These are phyloP conservation scores for Protea cynaroides DNA, from an alignment of 164 flowering plant species.

Conservation along the genomic window DNA sequence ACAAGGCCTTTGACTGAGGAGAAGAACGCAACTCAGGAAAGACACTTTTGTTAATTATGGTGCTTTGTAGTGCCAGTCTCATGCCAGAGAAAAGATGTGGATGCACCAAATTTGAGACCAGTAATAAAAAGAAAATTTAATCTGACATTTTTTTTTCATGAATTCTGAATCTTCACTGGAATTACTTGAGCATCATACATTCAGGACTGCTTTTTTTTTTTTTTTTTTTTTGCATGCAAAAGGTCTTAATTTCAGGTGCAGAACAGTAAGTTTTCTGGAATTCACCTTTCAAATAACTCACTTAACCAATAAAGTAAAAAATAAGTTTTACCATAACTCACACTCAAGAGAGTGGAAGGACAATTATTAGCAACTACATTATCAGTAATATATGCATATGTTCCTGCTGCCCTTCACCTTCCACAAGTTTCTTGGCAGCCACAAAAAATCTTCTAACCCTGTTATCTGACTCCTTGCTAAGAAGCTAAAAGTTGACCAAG, in stretches of 20 bases:
- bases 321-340: conserved; percentile 5
- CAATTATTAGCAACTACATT: conserved; percentile 5
- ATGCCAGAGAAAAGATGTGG: too few species aligned
- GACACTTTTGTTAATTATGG: too few species aligned
- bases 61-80: too few species aligned
- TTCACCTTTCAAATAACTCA: conserved; percentile 12
- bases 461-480: background rate
- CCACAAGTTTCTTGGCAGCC: conserved; percentile 1
- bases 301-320: background rate
- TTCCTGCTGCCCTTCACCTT: background rate
- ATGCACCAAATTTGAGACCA: too few species aligned
- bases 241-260: background rate
- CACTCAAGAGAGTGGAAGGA: conserved; percentile 3
- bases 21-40: too few species aligned
- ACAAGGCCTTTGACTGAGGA: too few species aligned
- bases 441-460: background rate
- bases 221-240: background rate
- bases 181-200: too few species aligned
- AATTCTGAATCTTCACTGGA: too few species aligned
- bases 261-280: background rate
- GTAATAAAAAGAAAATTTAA: too few species aligned
- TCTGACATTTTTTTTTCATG: too few species aligned
- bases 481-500: background rate
- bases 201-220: too few species aligned
- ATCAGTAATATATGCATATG: conserved; percentile 9